Conservation (phyloP, 2,329 filamentous ascomycete species). For the Aspergillus pseudonomiae region DNA sequence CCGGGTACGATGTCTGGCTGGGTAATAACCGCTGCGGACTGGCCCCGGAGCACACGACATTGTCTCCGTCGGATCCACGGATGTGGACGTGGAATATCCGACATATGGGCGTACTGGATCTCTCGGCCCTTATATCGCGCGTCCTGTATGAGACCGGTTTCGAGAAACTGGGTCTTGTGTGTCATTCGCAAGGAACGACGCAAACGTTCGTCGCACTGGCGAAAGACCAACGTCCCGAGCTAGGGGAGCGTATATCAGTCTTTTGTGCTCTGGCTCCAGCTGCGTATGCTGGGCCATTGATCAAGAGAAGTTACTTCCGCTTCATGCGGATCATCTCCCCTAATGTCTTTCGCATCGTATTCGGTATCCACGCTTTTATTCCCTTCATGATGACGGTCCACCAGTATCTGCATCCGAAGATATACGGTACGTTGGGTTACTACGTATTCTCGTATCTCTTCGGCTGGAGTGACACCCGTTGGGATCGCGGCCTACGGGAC, state of each 20-base stretch:
- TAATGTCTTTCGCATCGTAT: slow-evolving; percentile 74
- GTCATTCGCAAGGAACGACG: slow-evolving; percentile 89
- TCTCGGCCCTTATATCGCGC: slow-evolving; percentile 77
- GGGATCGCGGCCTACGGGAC: slow-evolving; percentile 77
- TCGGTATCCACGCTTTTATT: slow-evolving; percentile 92
- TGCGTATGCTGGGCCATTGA: slow-evolving; percentile 83
- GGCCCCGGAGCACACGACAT: slow-evolving; percentile 71
- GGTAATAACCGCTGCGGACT: slow-evolving; percentile 93
- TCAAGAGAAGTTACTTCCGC: slow-evolving; percentile 86
- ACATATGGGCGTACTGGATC: slow-evolving; percentile 88
- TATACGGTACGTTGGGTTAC: slow-evolving; percentile 85
- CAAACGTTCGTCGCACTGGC: slow-evolving; percentile 85
- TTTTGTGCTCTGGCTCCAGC: slow-evolving; percentile 92
- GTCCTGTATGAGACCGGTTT: slow-evolving; percentile 84
- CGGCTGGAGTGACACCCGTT: slow-evolving; percentile 79
- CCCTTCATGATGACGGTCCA: slow-evolving; percentile 92
- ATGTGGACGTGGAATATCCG: slow-evolving; percentile 98
- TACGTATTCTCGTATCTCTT: slow-evolving; percentile 89
- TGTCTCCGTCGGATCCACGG: slow-evolving; percentile 75
- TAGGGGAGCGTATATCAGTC: slow-evolving; percentile 80
- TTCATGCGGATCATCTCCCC: slow-evolving; percentile 84
- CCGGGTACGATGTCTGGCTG: slow-evolving; percentile 92
- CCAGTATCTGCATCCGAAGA: slow-evolving; percentile 59
- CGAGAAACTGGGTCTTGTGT: slow-evolving; percentile 77
- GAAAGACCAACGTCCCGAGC: slow-evolving; percentile 83